Evolutionary conservation across 805 yeast species (phyloP).

Genomic region (Barnettozyma sucrosica): DNA sequence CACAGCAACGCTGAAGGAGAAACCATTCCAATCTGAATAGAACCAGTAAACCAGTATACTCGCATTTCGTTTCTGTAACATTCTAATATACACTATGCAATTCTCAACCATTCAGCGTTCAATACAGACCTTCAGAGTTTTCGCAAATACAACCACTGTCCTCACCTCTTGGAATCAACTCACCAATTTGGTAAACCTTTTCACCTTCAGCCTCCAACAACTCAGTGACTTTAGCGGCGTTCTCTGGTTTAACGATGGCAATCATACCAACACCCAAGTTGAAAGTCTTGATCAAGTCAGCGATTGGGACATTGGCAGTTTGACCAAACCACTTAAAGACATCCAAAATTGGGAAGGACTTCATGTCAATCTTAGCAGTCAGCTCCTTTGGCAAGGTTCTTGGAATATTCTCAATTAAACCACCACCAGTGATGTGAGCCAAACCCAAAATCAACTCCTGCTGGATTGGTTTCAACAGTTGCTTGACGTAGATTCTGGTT

Average conservation of each 20-base stretch:
- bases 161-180: conserved; percentile 41
- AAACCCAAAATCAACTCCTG: conserved; percentile 72
- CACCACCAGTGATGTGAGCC: conserved; percentile 99
- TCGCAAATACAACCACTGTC: conserved; percentile 49
- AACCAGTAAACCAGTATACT: not conserved
- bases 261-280: conserved; percentile 98
- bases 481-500: conserved; percentile 91
- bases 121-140: conserved; percentile 29
- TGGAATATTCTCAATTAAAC: conserved; percentile 92
- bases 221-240: conserved; percentile 51
- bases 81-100: conserved; percentile 3
- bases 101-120: not conserved
- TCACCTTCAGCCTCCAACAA: conserved; percentile 64
- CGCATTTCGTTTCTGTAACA: not conserved
- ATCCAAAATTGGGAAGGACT: conserved; percentile 76
- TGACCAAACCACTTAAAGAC: conserved; percentile 93
- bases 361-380: conserved; percentile 76
- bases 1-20: conserved; percentile 30
- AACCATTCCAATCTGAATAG: conserved; percentile 30
- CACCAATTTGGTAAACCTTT: conserved; percentile 65
- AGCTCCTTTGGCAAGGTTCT: conserved; percentile 81
- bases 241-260: conserved; percentile 65
- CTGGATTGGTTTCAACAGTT: conserved; percentile 67
- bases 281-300: conserved; percentile 83
- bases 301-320: conserved; percentile 83